Base-by-base conservation (phyloP, 768 basidiomycete species). In the Pulveroboletus sp. region DNA sequence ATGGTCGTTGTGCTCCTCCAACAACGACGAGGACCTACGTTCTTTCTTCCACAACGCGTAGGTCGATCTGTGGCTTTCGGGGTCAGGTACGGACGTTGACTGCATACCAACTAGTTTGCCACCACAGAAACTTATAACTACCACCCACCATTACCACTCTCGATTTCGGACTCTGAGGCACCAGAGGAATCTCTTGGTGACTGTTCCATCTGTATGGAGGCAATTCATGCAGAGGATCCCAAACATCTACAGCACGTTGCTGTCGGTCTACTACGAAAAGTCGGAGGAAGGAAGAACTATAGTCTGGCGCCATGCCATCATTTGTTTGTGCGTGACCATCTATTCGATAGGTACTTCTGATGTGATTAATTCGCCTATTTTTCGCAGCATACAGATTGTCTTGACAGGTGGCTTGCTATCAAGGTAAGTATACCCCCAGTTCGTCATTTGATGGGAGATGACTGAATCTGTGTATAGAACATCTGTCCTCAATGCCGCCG, bases 141-240 rank as follows among this genome's bases (percentile, higher is more conserved):
- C 60, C 93, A 94, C 65, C 93, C 91, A 7, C 73, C 77, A 3
- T 70, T 95, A 35, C 85, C 89, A 0, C 48, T 55, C 12, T 54
- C 61, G 17, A 55, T 79, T 2, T 75, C 83, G 1, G 88, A 92
- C 60, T 64, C 85, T 0, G 90, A 93, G 64, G 76, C 86, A 2
- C 83, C 85, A 2, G 85, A 85, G 39, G 81, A 85, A 56, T 78
- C 85, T 3, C 70, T 91, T 14, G 91, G 89, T 7, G 90, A 94
- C 62, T 96, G 93, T 59, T 81, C 90, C 6, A 94, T 96, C 46
- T 95, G 93, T 60, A 93, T 95, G 90, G 93, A 95, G 50, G 77
- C 82, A 5, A 93, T 94, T 55, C 60, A 79, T 36, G 64, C 79
- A 24, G 78, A 82, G 39, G 70, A 76, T 39, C 61, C 69, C 6